A percentile compares a stretch with the other conserved stretches of the same genome.
phyloP scores from a whole-genome alignment of 345 rosid species.

The Hibiscus syriacus region DNA sequence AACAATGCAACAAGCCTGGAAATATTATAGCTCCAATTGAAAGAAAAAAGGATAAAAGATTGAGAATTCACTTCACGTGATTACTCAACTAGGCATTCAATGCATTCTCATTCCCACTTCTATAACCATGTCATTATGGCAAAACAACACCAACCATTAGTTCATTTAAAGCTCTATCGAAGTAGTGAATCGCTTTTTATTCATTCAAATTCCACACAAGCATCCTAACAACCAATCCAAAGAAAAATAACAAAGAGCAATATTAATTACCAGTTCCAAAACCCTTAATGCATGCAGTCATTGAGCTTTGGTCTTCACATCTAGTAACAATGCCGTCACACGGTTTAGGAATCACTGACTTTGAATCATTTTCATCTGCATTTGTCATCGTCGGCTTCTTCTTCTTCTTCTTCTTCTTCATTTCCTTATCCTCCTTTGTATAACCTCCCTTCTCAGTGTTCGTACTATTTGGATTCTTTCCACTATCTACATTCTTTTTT shows the following conservation, averaged over 20 bases:
- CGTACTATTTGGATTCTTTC: background rate
- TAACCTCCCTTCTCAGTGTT: background rate
- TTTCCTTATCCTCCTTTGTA: background rate
- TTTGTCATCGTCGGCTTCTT: too few relatives aligned
- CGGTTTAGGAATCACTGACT: slow-evolving; percentile 23
- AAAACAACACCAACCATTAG: background rate
- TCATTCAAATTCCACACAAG: background rate
- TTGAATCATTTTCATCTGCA: slow-evolving; percentile 23
- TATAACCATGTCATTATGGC: background rate
- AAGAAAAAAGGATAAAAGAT: background rate
- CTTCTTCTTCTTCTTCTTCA: too few relatives aligned
- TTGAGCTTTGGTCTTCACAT: slow-evolving; percentile 29
- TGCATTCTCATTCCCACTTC: background rate
- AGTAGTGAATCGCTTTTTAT: background rate
- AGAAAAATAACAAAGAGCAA: background rate
- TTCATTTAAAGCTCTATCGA: background rate
- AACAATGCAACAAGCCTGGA: background rate
- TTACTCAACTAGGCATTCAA: background rate
- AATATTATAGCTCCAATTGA: background rate
- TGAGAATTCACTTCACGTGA: background rate
- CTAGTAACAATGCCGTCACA: slow-evolving; percentile 35
- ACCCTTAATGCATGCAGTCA: slow-evolving; percentile 54
- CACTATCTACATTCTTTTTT: slow-evolving; percentile 1
- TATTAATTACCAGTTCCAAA: slow-evolving; percentile 36
- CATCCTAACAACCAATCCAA: background rate